phyloP scores from a whole-genome alignment of 768 basidiomycete genomes.

The Stropharia rugosoannulata region DNA sequence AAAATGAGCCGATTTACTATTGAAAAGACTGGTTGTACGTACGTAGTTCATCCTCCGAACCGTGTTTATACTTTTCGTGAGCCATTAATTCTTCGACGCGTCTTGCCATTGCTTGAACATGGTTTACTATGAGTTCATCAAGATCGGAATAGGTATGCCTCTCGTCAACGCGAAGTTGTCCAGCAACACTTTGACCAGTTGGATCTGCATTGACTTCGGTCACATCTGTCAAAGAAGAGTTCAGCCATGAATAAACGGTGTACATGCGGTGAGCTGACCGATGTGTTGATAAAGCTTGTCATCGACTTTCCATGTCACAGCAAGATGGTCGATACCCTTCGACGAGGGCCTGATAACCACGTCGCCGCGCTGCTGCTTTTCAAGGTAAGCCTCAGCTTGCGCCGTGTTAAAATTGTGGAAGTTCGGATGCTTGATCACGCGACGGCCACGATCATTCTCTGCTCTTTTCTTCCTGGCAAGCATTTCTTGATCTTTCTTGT shows the following conservation, averaged over 20 bases:
- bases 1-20: slow-evolving; percentile 3
- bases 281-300: slow-evolving; percentile 96
- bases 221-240: slow-evolving; percentile 54
- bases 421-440: slow-evolving; percentile 96
- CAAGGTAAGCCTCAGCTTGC: slow-evolving; percentile 88
- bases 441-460: slow-evolving; percentile 73
- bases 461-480: slow-evolving; percentile 82
- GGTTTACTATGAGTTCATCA: slow-evolving; percentile 95
- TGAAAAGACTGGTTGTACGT: slow-evolving; percentile 32
- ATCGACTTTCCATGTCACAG: slow-evolving; percentile 99
- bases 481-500: slow-evolving; percentile 69
- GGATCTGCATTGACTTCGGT: slow-evolving; percentile 78
- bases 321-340: slow-evolving; percentile 89
- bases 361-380: slow-evolving; percentile 90
- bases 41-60: slow-evolving; percentile 90
- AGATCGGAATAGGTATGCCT: slow-evolving; percentile 89
- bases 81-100: slow-evolving; percentile 93
- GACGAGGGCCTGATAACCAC: slow-evolving; percentile 96
- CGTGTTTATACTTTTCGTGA: slow-evolving; percentile 92
- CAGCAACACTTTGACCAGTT: slow-evolving; percentile 61
- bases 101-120: slow-evolving; percentile 91
- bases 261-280: slow-evolving; percentile 48
- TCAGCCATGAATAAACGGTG: not conserved
- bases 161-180: slow-evolving; percentile 69
- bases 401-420: slow-evolving; percentile 93